These are phyloP conservation scores for Corymbia calophylla DNA, from an alignment of 441 rosid genomes.

Conservation along the genomic window DNA sequence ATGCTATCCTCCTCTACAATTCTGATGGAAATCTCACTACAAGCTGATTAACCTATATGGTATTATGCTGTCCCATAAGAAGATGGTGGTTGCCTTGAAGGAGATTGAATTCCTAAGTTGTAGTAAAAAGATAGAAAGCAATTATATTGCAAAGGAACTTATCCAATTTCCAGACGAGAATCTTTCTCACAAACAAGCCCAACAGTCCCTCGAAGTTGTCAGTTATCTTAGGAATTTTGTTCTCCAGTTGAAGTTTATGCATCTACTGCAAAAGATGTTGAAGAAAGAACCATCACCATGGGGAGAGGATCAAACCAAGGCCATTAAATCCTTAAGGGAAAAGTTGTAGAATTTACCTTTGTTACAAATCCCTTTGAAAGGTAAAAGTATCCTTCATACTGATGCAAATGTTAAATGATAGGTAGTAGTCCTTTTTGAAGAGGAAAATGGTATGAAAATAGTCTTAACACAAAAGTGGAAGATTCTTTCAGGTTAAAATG, in stretches of 20 bases:
- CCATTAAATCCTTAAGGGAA: background rate
- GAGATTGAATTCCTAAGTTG: background rate
- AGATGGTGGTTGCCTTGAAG: background rate
- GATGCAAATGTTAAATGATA: background rate
- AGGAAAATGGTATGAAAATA: background rate
- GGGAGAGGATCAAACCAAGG: background rate
- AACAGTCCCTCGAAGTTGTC: accelerated
- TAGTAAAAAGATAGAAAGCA: background rate
- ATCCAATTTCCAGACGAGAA: background rate
- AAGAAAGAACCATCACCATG: background rate
- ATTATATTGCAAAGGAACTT: background rate
- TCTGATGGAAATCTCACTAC: background rate
- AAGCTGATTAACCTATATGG: background rate
- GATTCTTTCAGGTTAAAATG: background rate
- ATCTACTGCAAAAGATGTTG: background rate
- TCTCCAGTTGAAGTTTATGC: background rate
- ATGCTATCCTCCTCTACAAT: background rate
- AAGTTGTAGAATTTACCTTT: accelerated
- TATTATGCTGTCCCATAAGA: too few relatives aligned
- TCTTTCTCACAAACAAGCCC: background rate
- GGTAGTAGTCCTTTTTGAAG: background rate
- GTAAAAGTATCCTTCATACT: background rate
- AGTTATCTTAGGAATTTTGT: background rate
- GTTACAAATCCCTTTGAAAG: background rate
- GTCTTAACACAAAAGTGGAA: background rate